phyloP scores from a whole-genome alignment of 768 basidiomycete species.

The Kondoa malvinella region DNA sequence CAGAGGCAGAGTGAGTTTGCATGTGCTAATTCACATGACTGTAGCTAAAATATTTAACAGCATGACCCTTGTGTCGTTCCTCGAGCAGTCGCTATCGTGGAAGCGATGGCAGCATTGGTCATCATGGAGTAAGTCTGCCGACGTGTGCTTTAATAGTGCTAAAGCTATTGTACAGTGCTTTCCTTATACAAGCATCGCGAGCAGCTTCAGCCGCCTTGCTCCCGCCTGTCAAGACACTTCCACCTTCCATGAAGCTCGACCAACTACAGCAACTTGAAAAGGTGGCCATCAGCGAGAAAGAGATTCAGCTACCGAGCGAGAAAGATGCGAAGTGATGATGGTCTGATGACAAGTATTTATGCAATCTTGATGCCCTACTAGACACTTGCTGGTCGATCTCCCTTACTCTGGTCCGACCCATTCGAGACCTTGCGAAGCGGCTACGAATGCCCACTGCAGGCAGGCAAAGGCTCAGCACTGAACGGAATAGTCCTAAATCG shows the following conservation, averaged over 20 bases:
- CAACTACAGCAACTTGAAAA: slow-evolving; percentile 25
- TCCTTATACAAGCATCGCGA: slow-evolving; percentile 76
- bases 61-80: slow-evolving; percentile 91
- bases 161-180: slow-evolving; percentile 35
- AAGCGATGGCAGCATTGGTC: slow-evolving; percentile 90
- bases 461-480: background rate
- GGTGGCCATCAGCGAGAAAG: slow-evolving; percentile 16
- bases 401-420: background rate
- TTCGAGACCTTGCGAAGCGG: background rate
- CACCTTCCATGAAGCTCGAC: slow-evolving; percentile 75
- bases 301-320: slow-evolving; percentile 15
- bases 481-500: no score
- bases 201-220: slow-evolving; percentile 54
- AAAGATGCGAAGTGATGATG: slow-evolving; percentile 2
- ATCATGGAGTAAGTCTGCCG: slow-evolving; percentile 51
- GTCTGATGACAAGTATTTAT: no score
- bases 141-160: background rate
- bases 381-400: no score
- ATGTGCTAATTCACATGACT: slow-evolving; percentile 73
- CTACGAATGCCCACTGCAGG: background rate
- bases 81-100: slow-evolving; percentile 56
- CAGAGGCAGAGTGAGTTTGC: slow-evolving; percentile 73
- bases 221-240: slow-evolving; percentile 73
- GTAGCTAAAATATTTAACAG: background rate
- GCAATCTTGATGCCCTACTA: no score